Evolutionary conservation across 176 grass and related monocot genomes (phyloP).

Genomic region (Eragrostis curvula): DNA sequence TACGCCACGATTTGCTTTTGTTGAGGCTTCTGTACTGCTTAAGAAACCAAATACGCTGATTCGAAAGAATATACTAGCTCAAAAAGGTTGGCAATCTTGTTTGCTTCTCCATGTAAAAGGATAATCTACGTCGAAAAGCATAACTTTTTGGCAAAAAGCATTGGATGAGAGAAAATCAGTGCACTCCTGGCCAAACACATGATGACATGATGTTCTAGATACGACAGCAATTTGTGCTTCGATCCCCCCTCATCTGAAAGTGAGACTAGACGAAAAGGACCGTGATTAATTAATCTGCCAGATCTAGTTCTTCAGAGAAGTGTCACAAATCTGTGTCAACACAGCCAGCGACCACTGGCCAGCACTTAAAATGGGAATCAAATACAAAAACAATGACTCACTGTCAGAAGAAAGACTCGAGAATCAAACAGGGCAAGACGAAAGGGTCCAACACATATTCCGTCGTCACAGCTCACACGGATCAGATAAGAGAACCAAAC

Average conservation of each 20-base stretch:
- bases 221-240: background rate
- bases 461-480: background rate
- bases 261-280: background rate
- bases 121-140: no score
- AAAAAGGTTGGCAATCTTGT: background rate
- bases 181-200: background rate
- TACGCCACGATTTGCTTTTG: background rate
- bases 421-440: background rate
- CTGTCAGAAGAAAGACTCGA: background rate
- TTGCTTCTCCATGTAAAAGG: background rate
- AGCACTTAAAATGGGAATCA: background rate
- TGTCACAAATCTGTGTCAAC: background rate
- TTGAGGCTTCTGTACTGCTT: background rate
- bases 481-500: background rate
- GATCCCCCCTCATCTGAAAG: background rate
- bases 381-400: background rate
- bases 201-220: background rate
- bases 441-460: background rate
- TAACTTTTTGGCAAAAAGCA: background rate
- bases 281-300: background rate
- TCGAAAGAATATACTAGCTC: background rate
- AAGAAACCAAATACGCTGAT: background rate
- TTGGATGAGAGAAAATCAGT: background rate
- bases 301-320: background rate
- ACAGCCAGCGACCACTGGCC: background rate